Base-by-base conservation (phyloP, 2,329 filamentous ascomycete species). In the Aspergillus viridinutans region DNA sequence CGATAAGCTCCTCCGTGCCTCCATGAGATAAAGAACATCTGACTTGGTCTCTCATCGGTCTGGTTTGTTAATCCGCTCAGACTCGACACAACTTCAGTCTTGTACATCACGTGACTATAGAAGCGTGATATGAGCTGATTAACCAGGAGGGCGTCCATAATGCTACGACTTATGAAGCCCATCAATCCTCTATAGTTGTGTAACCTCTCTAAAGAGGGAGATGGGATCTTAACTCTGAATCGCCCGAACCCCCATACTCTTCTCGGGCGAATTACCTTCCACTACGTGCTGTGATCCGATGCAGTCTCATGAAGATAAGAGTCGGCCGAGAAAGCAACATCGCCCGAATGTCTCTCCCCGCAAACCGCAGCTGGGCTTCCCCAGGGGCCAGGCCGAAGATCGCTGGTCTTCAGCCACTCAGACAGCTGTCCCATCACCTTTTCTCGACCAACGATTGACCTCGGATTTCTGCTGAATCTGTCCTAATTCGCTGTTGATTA, bases 401-500 rank as follows among this genome's bases (percentile, higher is more conserved):
- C 21, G 43, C 43, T 23, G n/a, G 3, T 25, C 43, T 26, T 47
- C 43, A 21, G 20, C 20, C 23, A 47, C 21, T 25, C 21, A 12
- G 23, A 25, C 4, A 26, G 12, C 21, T 25, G 10, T 47, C 10
- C 21, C 21, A 35, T 6, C 32, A 14, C 14, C 32, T 17, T 17
- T 52, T 49, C 14, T 53, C 50, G 25, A 42, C 49, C 51, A 57
- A 59, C 54, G 51, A 57, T 12, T 57, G 50, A 14, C 45, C 43
- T 25, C 49, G 52, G 38, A 61, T 61, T 61, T 49, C 47, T 58
- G 56, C 50, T 38, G 21, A 29, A 35, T 38, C 40, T 29, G 40
- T 54, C 45, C 47, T 54, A 38, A 59, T 61, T 61, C 54, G 59
- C 57, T 57, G 49, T 52, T 56, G 42, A 61, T 65, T 68, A 61